Conservation (phyloP, 768 basidiomycete species). For the Holtermanniella nyarrowii region DNA sequence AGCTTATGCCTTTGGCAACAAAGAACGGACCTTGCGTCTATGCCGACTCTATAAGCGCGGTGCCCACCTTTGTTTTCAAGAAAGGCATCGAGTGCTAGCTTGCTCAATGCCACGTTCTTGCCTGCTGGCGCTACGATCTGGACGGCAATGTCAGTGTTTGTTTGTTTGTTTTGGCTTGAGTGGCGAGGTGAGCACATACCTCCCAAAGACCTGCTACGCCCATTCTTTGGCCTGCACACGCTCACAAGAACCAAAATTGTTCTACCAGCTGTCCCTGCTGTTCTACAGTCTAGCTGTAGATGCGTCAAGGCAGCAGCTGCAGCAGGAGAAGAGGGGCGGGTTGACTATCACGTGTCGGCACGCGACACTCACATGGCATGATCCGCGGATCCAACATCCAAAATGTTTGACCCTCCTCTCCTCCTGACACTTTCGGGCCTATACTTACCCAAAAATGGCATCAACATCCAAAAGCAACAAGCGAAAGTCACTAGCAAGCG, state of each 20-base stretch:
- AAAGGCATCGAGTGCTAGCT: constrained; percentile 70
- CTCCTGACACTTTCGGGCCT: no score
- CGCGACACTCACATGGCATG: no score
- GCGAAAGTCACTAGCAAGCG: constrained; percentile 20
- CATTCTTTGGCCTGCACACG: constrained; percentile 19
- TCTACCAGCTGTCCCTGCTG: no score
- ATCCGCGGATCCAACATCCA: no score
- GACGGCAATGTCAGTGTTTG: not conserved
- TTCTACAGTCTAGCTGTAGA: no score
- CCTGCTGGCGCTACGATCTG: constrained; percentile 62
- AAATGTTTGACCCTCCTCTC: no score
- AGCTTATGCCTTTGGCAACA: not conserved
- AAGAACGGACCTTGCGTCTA: constrained; percentile 50
- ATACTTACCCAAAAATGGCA: not conserved
- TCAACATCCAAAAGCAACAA: constrained; percentile 14
- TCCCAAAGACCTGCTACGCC: constrained; percentile 44
- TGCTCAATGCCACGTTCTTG: constrained; percentile 61
- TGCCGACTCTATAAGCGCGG: constrained; percentile 71
- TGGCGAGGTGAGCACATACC: constrained; percentile 21
- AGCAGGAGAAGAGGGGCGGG: no score
- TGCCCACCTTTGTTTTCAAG: constrained; percentile 53
- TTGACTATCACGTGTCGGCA: no score
- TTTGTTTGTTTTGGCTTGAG: not conserved
- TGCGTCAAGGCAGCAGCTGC: no score
- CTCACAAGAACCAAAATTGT: not conserved